Evolutionary conservation across 2,329 filamentous ascomycete genomes (phyloP), one percentile per base, ranked within the genome.

Genomic region (Fusarium newnesense): DNA sequence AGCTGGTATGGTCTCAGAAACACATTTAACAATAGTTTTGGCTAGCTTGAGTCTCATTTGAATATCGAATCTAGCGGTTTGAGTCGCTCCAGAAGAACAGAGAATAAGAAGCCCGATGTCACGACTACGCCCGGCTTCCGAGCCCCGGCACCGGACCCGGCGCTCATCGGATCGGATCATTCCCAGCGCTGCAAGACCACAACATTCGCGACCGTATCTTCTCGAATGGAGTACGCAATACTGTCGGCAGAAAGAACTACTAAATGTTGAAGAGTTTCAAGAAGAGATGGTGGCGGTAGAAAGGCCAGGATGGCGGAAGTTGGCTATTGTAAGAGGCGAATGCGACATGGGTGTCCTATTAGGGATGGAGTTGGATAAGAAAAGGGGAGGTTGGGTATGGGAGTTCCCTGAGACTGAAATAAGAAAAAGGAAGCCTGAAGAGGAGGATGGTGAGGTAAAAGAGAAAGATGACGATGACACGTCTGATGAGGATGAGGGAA

Each of bases 221-320:
- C 32, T 78, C n/a, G 76, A 77, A 67, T 78, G 75, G 75, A 75
- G 64, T 11, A 63, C 47, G 4, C 70, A 78, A 32, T 72, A 64
- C 1, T 72, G 72, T 44, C 74, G 72, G 30, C 75, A 77, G 28
- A 74, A 71, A 28, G 64, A 64, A 21, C 30, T 78, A 1, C 43
- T 54, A 8, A 63, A 59, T 40, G 59, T 46, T 2, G 75, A 77
- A 10, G 70, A 76, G 4, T 36, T 78, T 13, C 64, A 67, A n/a
- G 62, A 70, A 21, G 74, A 78, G 54, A 69, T 75, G 61, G 49
- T 50, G 4, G 39, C 64, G 2, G 70, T 69, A 19, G 72, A 77
- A 7, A 56, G 66, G 9, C 53, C 64, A 0, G 76, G 76, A 6
- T 78, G 76, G 76, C 34, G 61, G 19, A 74, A 69, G 40, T 44